Conservation (phyloP, 768 basidiomycete genomes). For the Macrolepiota fuliginosa region DNA sequence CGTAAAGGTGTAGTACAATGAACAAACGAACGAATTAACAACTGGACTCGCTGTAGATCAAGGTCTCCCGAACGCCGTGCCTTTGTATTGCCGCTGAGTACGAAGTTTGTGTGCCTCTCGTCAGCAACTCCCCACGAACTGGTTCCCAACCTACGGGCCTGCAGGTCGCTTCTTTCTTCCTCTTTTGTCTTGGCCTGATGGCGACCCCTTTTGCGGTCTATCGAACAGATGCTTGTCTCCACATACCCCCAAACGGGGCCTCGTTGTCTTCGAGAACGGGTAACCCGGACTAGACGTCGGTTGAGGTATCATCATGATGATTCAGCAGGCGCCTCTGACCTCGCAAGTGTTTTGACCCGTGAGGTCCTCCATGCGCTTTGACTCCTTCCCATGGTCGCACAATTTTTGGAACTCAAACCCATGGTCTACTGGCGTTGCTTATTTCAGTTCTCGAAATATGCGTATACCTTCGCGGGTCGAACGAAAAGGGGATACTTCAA, state of each 20-base stretch:
- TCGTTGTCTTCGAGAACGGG: background rate
- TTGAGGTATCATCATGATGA: background rate
- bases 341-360: no score
- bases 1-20: background rate
- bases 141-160: background rate
- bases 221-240: background rate
- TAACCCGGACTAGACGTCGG: background rate
- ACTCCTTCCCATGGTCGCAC: background rate
- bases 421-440: background rate
- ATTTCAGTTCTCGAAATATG: background rate
- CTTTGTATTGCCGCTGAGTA: background rate
- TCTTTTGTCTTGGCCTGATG: background rate
- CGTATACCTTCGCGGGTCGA: background rate
- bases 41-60: background rate
- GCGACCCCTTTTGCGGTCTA: background rate
- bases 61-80: background rate
- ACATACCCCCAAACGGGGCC: constrained; percentile 1
- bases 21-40: background rate
- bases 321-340: background rate
- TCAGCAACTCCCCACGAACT: background rate
- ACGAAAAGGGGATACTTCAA: background rate
- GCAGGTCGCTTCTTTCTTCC: background rate
- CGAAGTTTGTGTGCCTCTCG: background rate
- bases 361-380: no score
- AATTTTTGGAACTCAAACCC: background rate